These are phyloP conservation scores for Iberis pinnata DNA, from an alignment of 345 rosid species.

Conservation along the genomic window DNA sequence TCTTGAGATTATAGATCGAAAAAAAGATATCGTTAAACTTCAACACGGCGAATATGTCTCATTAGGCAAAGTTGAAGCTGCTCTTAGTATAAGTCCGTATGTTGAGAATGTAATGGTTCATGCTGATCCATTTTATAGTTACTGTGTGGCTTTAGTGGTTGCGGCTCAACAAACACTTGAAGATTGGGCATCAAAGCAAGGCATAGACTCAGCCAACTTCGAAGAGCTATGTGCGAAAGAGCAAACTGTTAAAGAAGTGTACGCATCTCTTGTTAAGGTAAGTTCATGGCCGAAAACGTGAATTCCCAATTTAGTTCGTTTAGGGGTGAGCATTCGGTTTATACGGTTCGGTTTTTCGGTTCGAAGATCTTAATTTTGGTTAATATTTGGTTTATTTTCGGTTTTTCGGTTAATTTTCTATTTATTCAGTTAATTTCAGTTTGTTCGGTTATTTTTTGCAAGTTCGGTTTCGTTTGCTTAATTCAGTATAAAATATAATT, in stretches of 20 bases:
- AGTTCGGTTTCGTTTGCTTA: no score
- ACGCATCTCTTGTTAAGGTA: conserved; percentile 77
- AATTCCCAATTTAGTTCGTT: no score
- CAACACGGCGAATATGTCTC: conserved; percentile 99
- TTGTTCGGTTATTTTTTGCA: no score
- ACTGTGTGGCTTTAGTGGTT: conserved; percentile 87
- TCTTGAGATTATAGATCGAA: conserved; percentile 94
- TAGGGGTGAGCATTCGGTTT: no score
- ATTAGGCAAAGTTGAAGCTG: conserved; percentile 96
- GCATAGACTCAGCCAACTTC: conserved; percentile 41
- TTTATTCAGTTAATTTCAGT: no score
- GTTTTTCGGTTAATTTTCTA: no score
- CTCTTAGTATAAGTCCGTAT: conserved; percentile 58
- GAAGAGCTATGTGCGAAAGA: conserved; percentile 56
- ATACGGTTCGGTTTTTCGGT: no score
- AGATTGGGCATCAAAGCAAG: conserved; percentile 78
- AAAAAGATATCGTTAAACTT: conserved; percentile 94
- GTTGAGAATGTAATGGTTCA: conserved; percentile 86
- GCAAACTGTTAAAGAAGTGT: conserved; percentile 64
- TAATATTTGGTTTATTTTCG: no score
- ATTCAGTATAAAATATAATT: no score
- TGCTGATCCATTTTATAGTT: conserved; percentile 87
- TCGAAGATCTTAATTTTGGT: no score
- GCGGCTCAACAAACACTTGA: conserved; percentile 56
- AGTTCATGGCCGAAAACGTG: not conserved